Conservation (phyloP, 306 rosid genomes). For the Hippophae rhamnoides region DNA sequence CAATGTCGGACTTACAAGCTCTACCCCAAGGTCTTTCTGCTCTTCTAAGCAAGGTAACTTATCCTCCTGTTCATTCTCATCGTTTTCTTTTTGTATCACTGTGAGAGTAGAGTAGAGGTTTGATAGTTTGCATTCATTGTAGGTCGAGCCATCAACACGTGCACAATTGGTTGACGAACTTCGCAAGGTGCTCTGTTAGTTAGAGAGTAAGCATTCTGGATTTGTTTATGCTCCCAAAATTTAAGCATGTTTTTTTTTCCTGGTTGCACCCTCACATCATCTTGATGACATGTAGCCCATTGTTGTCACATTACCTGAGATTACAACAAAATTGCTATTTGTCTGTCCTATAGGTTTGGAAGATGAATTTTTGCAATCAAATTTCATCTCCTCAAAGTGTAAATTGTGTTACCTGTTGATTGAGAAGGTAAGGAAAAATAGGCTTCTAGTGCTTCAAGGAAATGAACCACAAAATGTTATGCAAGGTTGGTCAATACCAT, state of each 20-base stretch:
- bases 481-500: conserved; percentile 26
- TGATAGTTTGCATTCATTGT: conserved; percentile 29
- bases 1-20: conserved; percentile 67
- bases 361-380: not conserved
- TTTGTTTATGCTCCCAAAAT: not conserved
- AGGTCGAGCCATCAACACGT: conserved; percentile 71
- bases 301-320: conserved; percentile 6
- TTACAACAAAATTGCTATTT: conserved; percentile 15
- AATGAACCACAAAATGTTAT: conserved; percentile 28
- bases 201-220: conserved; percentile 3
- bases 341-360: conserved; percentile 1
- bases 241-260: conserved; percentile 7
- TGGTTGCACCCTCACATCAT: conserved; percentile 1
- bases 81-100: conserved; percentile 11
- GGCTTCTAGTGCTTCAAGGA: conserved; percentile 22
- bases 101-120: conserved; percentile 8
- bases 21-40: conserved; percentile 90
- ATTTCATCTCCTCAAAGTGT: conserved; percentile 4
- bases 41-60: conserved; percentile 78
- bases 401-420: conserved; percentile 14
- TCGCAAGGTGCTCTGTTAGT: conserved; percentile 55
- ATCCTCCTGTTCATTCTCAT: conserved; percentile 1
- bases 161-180: conserved; percentile 52
- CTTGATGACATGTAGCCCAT: conserved; percentile 1
- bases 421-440: conserved; percentile 1